phyloP scores from a whole-genome alignment of 176 grass and related monocot species.

The Phragmites australis region DNA sequence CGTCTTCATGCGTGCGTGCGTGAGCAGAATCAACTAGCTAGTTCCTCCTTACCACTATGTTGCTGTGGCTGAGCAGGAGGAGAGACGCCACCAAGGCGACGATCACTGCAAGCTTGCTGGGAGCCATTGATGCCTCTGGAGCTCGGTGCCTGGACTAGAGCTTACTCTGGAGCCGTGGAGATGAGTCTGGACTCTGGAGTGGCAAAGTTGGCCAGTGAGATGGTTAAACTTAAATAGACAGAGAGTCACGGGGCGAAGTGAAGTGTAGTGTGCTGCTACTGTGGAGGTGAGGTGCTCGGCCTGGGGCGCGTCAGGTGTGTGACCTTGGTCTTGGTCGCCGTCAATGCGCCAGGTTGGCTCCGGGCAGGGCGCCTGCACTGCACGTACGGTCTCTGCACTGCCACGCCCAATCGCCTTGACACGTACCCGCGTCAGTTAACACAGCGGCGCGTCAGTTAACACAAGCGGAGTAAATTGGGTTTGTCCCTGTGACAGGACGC shows the following conservation, averaged over 20 bases:
- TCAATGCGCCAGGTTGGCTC: constrained; percentile 49
- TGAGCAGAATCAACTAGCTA: too few relatives aligned
- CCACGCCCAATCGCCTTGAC: constrained; percentile 18
- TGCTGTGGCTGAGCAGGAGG: constrained; percentile 46
- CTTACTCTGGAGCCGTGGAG: constrained; percentile 16
- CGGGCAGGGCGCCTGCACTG: background rate
- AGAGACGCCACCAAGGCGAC: constrained; percentile 45
- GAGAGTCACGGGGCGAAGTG: background rate
- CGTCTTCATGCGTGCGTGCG: background rate
- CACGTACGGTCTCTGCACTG: background rate
- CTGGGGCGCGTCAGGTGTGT: background rate
- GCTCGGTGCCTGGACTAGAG: constrained; percentile 6
- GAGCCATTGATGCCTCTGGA: constrained; percentile 47
- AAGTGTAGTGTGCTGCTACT: background rate
- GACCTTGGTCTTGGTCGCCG: background rate
- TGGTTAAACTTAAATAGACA: constrained; percentile 49
- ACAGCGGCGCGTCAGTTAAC: too few relatives aligned
- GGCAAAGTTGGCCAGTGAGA: background rate
- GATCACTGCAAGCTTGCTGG: constrained; percentile 32
- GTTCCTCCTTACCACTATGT: constrained; percentile 45
- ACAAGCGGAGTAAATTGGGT: background rate
- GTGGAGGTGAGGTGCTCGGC: background rate
- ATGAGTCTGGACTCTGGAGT: too few relatives aligned
- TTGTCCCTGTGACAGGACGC: background rate
- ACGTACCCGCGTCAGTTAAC: background rate